These are phyloP conservation scores for Juglanconis juglandina DNA, from an alignment of 2,329 filamentous ascomycete species.

Conservation along the genomic window DNA sequence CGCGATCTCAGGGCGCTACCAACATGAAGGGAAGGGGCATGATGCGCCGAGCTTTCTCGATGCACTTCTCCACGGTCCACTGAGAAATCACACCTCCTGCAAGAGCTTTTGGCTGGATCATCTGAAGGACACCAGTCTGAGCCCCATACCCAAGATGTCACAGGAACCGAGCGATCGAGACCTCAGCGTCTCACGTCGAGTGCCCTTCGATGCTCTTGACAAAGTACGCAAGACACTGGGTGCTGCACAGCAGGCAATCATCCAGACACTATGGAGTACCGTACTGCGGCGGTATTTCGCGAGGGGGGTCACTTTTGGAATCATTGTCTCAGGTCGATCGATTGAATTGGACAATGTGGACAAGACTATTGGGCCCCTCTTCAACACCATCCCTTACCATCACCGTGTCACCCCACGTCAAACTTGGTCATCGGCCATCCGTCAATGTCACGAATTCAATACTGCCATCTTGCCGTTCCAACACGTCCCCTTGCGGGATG, in stretches of 20 bases:
- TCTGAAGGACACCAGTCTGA: constrained; percentile 36
- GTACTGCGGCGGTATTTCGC: constrained; percentile 53
- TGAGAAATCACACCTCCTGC: constrained; percentile 43
- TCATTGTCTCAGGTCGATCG: constrained; percentile 75
- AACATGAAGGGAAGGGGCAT: constrained; percentile 15
- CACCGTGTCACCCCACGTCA: constrained; percentile 40
- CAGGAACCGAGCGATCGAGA: constrained; percentile 3
- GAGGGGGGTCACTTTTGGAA: constrained; percentile 57
- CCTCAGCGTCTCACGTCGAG: constrained; percentile 23
- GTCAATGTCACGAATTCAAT: constrained; percentile 68
- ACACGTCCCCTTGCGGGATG: constrained; percentile 72
- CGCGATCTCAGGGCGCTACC: constrained; percentile 41
- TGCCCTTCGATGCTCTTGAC: constrained; percentile 46
- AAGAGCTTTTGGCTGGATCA: constrained; percentile 65
- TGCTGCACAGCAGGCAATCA: constrained; percentile 74
- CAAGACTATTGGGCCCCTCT: constrained; percentile 72
- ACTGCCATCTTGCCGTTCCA: constrained; percentile 67
- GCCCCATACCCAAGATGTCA: constrained; percentile 20
- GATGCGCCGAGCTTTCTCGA: constrained; percentile 60
- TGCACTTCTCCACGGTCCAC: constrained; percentile 65
- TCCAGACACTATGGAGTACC: constrained; percentile 71
- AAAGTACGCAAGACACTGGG: constrained; percentile 54
- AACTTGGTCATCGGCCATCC: constrained; percentile 60
- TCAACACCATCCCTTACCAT: constrained; percentile 82
- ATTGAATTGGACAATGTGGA: constrained; percentile 66